Percentiles rank a stretch among this genome's conserved stretches.
Conservation (phyloP, 1,284 basidiomycete species). For the Ustilago xerochloae region DNA sequence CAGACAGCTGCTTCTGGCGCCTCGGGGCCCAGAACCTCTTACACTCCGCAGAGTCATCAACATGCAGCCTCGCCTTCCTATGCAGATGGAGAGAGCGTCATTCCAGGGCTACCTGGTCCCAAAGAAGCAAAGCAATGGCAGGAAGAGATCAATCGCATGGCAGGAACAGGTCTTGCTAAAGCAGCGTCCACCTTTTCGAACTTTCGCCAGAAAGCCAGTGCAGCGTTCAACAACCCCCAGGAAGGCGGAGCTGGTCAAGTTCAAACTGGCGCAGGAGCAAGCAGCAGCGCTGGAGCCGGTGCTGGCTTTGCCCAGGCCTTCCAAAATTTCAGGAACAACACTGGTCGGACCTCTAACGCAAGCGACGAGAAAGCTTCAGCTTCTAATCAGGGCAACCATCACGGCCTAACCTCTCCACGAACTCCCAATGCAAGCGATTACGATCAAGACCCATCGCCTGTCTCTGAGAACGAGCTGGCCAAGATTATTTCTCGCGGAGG, state of each 20-base stretch:
- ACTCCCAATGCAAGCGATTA: constrained; percentile 46
- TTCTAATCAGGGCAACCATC: not conserved
- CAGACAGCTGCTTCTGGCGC: constrained; percentile 3
- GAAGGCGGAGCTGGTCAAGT: constrained; percentile 7
- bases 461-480: constrained; percentile 60
- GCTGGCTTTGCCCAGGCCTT: constrained; percentile 31
- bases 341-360: constrained; percentile 7
- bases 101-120: constrained; percentile 54
- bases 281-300: constrained; percentile 8
- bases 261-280: constrained; percentile 5
- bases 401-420: constrained; percentile 30
- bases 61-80: constrained; percentile 10
- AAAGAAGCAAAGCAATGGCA: constrained; percentile 61
- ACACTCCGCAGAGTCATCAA: constrained; percentile 13
- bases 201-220: constrained; percentile 52
- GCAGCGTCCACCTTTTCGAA: constrained; percentile 57
- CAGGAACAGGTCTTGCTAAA: constrained; percentile 50
- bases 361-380: constrained; percentile 1
- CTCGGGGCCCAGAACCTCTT: constrained; percentile 14
- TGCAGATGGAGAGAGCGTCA: constrained; percentile 32
- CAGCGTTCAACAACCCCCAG: constrained; percentile 36
- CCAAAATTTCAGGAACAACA: constrained; percentile 24
- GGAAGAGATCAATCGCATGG: constrained; percentile 59
- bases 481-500: constrained; percentile 55
- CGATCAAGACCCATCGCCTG: constrained; percentile 54